Evolutionary conservation across 441 rosid genomes (phyloP), one percentile per base, ranked within the genome.

Genomic region (Kokia cookei): DNA sequence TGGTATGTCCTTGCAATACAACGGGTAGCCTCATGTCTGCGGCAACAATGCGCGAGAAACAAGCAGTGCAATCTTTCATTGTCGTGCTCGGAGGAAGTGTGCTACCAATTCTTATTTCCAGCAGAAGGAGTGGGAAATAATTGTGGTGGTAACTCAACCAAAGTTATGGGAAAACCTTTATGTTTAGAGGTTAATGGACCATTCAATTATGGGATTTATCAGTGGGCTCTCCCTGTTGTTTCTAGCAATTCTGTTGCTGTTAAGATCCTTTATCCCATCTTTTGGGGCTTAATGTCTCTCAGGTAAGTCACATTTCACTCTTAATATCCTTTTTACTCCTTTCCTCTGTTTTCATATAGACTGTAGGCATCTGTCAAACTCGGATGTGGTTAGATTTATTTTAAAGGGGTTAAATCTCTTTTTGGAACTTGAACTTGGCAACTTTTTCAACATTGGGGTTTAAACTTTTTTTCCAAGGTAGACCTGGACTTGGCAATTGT

Each of bases 241-340:
- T 83, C 93, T 11, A 91, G 93, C 80, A 79, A 89, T 65, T 89
- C 91, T 47, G 59, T 82, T 35, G 87, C 84, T 40, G 91, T 89
- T 75, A 91, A 86, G 82, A 77, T 85, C 76, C 89, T 91, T 58
- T 88, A 89, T 69, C 96, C 96, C 69, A 89, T 91, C 10, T 89
- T 88, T 51, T 91, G 96, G 96, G 96, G 96, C 47, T 73, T 91
- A 50, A 85, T 88, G 89, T 85, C 89, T 48, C 91, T 90, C 66
- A 87, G 93, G 96, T 90, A 72, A 75, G 50, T 51, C 60, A n/a
- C 14, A 10, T 45, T 45, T 45, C 37, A 32, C 6, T 32, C 6
- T 32, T 32, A 32, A 32, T 32, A 32, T 32, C 7, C 37, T 32
- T 10, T 45, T 45, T 3, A 45, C 50, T 45, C 50, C 13, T 45